Percentiles rank a stretch among this genome's conserved stretches.
Conservation (phyloP, 495 filamentous ascomycete genomes). For the Achaetomiella virescens region DNA sequence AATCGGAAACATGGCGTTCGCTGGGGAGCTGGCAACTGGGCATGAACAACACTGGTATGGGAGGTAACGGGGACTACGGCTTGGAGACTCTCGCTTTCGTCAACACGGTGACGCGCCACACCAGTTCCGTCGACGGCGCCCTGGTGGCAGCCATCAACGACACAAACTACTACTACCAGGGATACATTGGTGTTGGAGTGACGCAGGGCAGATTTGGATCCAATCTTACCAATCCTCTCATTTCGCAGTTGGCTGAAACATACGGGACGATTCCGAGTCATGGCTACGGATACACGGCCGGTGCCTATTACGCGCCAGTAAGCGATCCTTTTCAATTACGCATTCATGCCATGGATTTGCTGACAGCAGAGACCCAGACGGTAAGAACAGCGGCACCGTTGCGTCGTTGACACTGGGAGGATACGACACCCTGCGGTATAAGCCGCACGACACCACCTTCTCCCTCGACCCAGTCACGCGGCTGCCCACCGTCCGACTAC, state of each 20-base stretch:
- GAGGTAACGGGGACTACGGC: constrained; percentile 52
- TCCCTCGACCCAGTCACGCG: constrained; percentile 40
- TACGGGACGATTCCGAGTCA: constrained; percentile 52
- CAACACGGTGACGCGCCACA: constrained; percentile 33
- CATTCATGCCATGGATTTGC: background rate
- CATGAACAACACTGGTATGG: constrained; percentile 46
- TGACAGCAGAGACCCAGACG: constrained; percentile 24
- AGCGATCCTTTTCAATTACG: constrained; percentile 7
- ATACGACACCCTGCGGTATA: constrained; percentile 55
- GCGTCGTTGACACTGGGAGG: constrained; percentile 58
- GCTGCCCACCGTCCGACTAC: constrained; percentile 48
- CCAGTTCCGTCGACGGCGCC: constrained; percentile 41
- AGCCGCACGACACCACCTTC: constrained; percentile 49
- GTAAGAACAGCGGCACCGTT: constrained; percentile 38
- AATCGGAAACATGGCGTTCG: constrained; percentile 52
- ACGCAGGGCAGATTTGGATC: constrained; percentile 37
- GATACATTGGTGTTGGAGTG: constrained; percentile 52
- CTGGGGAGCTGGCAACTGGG: constrained; percentile 51
- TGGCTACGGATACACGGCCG: constrained; percentile 63
- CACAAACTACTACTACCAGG: constrained; percentile 52
- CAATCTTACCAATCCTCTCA: constrained; percentile 30
- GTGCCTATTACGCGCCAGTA: constrained; percentile 52
- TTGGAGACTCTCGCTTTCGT: constrained; percentile 49
- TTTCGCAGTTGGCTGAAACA: constrained; percentile 43
- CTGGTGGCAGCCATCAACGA: constrained; percentile 50